Percentiles rank a stretch among this genome's conserved stretches.
These are phyloP conservation scores for Trichocomaceae sp. DNA, from an alignment of 2,329 filamentous ascomycete species.

Conservation along the genomic window DNA sequence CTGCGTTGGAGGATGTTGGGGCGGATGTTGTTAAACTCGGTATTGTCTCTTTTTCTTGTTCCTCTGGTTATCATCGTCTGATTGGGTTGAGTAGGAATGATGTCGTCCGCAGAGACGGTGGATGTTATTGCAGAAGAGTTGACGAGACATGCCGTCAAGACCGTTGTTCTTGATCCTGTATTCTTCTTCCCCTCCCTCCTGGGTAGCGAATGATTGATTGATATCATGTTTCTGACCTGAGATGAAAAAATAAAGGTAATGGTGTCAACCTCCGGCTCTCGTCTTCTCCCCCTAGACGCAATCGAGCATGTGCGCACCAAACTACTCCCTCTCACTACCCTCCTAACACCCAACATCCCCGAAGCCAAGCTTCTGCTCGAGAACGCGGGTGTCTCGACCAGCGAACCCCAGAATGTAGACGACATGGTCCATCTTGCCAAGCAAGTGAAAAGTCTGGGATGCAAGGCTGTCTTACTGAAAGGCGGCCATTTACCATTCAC, in stretches of 20 bases:
- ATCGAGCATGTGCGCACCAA: conserved; percentile 34
- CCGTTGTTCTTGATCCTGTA: conserved; percentile 68
- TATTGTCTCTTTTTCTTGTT: conserved; percentile 34
- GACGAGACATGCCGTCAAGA: conserved; percentile 49
- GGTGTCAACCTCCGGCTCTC: conserved; percentile 53
- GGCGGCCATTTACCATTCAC: conserved; percentile 82
- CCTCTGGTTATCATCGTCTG: neutral
- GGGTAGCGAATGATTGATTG: too few species aligned
- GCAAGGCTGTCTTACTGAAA: conserved; percentile 77
- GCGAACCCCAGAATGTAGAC: conserved; percentile 51
- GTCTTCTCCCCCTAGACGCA: conserved; percentile 40
- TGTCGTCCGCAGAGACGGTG: conserved; percentile 66
- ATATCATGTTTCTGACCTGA: neutral
- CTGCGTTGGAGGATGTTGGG: conserved; percentile 74
- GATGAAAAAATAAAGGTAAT: conserved; percentile 60
- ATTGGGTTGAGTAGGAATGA: conserved; percentile 58
- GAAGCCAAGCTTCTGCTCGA: conserved; percentile 42
- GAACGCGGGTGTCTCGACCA: conserved; percentile 30
- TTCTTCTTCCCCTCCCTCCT: neutral
- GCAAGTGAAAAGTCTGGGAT: conserved; percentile 60
- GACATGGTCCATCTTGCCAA: conserved; percentile 65
- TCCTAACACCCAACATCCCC: conserved; percentile 45
- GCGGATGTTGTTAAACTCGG: conserved; percentile 90
- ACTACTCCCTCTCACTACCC: conserved; percentile 39
- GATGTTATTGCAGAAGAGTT: conserved; percentile 61